phyloP scores from a whole-genome alignment of 306 rosid genomes.

The Prunus mume region DNA sequence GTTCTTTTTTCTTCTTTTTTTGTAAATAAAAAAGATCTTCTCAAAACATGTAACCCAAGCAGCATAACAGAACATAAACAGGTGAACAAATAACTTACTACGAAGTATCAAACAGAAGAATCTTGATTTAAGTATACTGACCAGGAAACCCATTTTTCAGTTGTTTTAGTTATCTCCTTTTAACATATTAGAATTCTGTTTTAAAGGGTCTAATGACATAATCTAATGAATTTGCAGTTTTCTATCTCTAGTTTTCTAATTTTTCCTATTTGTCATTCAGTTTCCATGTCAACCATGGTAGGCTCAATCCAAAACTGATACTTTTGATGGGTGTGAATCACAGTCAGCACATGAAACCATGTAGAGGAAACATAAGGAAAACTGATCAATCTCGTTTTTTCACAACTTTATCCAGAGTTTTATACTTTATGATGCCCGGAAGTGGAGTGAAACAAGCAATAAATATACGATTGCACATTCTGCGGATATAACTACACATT shows the following conservation, averaged over 20 bases:
- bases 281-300: not conserved
- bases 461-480: not conserved
- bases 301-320: not conserved
- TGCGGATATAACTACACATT: not conserved
- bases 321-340: not conserved
- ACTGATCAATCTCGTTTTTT: not conserved
- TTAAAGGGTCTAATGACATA: not conserved
- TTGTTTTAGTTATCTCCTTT: not conserved
- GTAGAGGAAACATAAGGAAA: not conserved
- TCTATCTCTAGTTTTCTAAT: not conserved
- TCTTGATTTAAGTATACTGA: not conserved
- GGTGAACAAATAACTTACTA: not conserved
- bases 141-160: not conserved
- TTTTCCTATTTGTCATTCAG: not conserved
- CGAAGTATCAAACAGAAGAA: not conserved
- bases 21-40: not conserved
- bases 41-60: not conserved
- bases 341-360: not conserved
- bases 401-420: not conserved
- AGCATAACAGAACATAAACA: not conserved
- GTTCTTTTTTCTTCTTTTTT: not conserved
- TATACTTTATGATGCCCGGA: not conserved
- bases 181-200: not conserved
- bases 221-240: not conserved
- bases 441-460: not conserved